Evolutionary conservation across 2,329 filamentous ascomycete genomes (phyloP), one percentile per base, ranked within the genome.

Genomic region (Cryphonectria nitschkei): DNA sequence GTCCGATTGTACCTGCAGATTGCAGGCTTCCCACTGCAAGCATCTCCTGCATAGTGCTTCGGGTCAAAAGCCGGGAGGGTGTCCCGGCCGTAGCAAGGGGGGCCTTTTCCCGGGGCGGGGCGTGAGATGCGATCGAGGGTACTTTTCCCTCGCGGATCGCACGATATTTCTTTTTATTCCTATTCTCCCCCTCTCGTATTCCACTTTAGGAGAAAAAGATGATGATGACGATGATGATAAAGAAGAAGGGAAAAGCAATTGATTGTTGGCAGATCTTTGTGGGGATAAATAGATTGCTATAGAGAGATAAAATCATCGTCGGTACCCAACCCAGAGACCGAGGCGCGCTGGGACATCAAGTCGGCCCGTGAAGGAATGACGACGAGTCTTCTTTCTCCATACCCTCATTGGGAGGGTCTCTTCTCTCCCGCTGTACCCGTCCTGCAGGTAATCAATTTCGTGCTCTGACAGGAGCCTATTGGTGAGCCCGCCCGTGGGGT

Each of bases 41-140:
- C 34, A 52, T 64, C 70, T 72, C 71, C 66, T 68, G 71, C 69
- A 72, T 72, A 43, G 67, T 69, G 68, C 68, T 67, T 70, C 54
- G 65, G 67, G 52, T 52, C 61, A 58, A 52, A 34, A 39, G 52
- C 46, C 56, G 61, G 56, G 56, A 65, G 68, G 52, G 52, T 46
- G 32, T 46, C 43, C 60, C 65, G 65, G 34, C 41, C 41, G 58
- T 43, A 50, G 65, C 58, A 67, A 64, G 43, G 60, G 26, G 39
- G 26, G 26, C 26, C 26, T 26, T 26, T 3, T 37, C 34, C 34
- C 34, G 34, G 34, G 34, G 34, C 34, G 34, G 34, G 60, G 60
- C 43, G 62, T 54, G 34, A 43, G n/a, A 58, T 63, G 58, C 29
- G 54, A 58, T 37, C 19, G 5, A 50, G 19, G 46, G 22, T 6